Conservation (phyloP, 2,329 filamentous ascomycete genomes). For the Fusarium sp. region DNA sequence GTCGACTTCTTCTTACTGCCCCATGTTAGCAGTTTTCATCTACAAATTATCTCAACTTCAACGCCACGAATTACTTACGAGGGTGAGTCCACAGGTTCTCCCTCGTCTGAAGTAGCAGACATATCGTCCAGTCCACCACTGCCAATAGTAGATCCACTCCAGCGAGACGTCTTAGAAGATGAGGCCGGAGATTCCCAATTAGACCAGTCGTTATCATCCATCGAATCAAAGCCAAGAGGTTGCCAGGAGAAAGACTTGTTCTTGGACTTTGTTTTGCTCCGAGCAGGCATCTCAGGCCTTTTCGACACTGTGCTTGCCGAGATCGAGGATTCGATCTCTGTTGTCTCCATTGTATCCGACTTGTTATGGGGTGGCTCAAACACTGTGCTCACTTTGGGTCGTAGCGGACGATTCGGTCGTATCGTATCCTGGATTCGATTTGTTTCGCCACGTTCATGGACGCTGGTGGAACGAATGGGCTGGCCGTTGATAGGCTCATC, state of each 20-base stretch:
- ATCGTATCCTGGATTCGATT: constrained; percentile 60
- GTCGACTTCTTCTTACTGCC: constrained; percentile 52
- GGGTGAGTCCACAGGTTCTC: constrained; percentile 60
- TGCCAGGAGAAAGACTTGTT: constrained; percentile 72
- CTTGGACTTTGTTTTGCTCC: constrained; percentile 57
- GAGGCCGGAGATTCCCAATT: constrained; percentile 72
- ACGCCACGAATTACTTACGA: constrained; percentile 58
- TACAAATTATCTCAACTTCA: neutral
- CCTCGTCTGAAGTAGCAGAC: constrained; percentile 60
- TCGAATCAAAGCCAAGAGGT: constrained; percentile 66
- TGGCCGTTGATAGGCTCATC: constrained; percentile 82
- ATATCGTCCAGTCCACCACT: constrained; percentile 58
- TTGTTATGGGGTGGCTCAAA: constrained; percentile 53
- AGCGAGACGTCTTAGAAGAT: constrained; percentile 65
- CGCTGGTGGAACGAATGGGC: constrained; percentile 34
- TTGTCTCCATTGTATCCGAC: constrained; percentile 22
- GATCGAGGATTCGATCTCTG: constrained; percentile 31
- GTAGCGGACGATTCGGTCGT: constrained; percentile 56
- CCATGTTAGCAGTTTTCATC: constrained; percentile 18
- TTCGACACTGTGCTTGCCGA: constrained; percentile 51
- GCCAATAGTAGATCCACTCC: constrained; percentile 72
- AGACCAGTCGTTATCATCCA: constrained; percentile 73
- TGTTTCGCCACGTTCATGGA: constrained; percentile 42
- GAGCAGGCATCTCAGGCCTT: constrained; percentile 43
- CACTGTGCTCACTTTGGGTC: constrained; percentile 58